These are phyloP conservation scores for Celoporthe dispersa DNA, from an alignment of 2,329 filamentous ascomycete species.

Conservation along the genomic window DNA sequence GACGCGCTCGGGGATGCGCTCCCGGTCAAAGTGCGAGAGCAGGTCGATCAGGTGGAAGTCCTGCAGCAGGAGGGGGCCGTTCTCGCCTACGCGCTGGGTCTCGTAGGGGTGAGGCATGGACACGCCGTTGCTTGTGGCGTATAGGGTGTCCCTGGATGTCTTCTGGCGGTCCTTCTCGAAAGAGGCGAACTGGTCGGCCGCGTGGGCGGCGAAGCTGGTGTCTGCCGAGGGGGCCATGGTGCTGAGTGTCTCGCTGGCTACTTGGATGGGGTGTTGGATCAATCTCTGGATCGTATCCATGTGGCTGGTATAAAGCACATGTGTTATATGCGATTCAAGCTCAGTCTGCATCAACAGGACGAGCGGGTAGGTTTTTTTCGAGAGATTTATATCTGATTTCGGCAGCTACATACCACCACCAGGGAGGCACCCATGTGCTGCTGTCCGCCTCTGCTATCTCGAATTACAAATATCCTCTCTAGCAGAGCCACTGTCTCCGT, in stretches of 20 bases:
- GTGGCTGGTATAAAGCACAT: no score
- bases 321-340: neutral
- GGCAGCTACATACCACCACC: neutral
- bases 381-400: slow-evolving; percentile 5
- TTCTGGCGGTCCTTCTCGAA: slow-evolving; percentile 47
- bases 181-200: slow-evolving; percentile 42
- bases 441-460: neutral
- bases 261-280: slow-evolving; percentile 18
- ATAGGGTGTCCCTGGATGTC: slow-evolving; percentile 48
- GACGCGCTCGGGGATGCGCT: slow-evolving; percentile 64
- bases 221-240: slow-evolving; percentile 35
- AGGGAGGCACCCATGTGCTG: neutral
- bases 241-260: slow-evolving; percentile 17
- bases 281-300: slow-evolving; percentile 16
- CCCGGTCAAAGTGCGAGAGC: slow-evolving; percentile 63
- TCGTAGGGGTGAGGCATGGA: slow-evolving; percentile 64
- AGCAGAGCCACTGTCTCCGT: no score
- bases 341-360: no score
- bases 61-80: slow-evolving; percentile 60
- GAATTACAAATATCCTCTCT: neutral
- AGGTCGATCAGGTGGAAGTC: slow-evolving; percentile 67
- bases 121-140: slow-evolving; percentile 60
- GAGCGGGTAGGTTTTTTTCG: no score
- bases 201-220: slow-evolving; percentile 44
- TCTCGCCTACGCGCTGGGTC: slow-evolving; percentile 58